Evolutionary conservation across 148 eudicot species (phyloP).

Genomic region (Amaranthus cruentus): DNA sequence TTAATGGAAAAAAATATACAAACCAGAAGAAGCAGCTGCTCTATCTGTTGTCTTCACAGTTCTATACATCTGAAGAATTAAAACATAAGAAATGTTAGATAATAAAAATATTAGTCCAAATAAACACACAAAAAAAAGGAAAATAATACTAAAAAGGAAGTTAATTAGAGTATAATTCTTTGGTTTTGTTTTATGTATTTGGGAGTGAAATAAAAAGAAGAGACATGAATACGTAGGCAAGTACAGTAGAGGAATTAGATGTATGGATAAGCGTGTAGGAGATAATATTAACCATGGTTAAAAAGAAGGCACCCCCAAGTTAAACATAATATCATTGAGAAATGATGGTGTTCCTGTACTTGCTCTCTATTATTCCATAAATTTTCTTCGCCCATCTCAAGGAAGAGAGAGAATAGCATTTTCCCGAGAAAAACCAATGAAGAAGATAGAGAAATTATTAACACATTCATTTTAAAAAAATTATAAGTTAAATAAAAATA

Average conservation of each 20-base stretch:
- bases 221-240: slow-evolving; percentile 17
- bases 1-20: neutral
- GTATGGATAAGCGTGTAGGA: slow-evolving; percentile 34
- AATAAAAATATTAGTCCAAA: neutral
- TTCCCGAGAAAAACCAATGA: slow-evolving; percentile 22
- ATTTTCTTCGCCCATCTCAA: slow-evolving; percentile 32
- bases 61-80: slow-evolving; percentile 67
- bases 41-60: slow-evolving; percentile 94
- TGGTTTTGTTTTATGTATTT: neutral
- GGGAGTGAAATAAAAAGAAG: neutral
- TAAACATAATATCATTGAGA: slow-evolving; percentile 71
- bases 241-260: slow-evolving; percentile 19
- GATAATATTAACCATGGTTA: slow-evolving; percentile 36
- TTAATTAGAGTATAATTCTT: too few relatives aligned
- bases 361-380: slow-evolving; percentile 29
- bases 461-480: neutral
- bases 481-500: neutral
- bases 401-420: slow-evolving; percentile 30
- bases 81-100: neutral
- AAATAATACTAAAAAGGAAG: too few relatives aligned
- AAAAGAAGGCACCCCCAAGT: neutral
- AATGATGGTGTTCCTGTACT: slow-evolving; percentile 88
- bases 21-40: slow-evolving; percentile 83
- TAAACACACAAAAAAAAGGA: too few relatives aligned
- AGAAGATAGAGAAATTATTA: too few relatives aligned